Conservation (phyloP, 2,329 filamentous ascomycete genomes). For the Sordariomycetes sp. region DNA sequence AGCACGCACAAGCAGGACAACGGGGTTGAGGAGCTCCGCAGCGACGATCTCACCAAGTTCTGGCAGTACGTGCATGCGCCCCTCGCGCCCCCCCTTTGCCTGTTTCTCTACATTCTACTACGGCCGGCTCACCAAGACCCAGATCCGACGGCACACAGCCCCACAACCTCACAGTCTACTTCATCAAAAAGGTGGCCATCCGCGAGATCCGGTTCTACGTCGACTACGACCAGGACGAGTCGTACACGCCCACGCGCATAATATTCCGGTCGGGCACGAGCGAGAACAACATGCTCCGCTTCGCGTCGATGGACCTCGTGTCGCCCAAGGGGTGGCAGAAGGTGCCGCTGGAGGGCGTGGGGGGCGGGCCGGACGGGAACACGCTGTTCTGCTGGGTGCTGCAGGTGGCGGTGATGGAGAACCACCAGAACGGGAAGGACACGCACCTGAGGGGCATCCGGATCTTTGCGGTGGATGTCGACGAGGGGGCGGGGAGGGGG, state of each 20-base stretch:
- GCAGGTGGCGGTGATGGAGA: constrained; percentile 85
- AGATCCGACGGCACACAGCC: constrained; percentile 78
- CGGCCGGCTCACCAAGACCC: neutral
- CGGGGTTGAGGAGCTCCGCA: constrained; percentile 64
- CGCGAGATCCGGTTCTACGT: constrained; percentile 73
- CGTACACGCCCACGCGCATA: constrained; percentile 92
- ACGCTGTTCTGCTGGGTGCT: constrained; percentile 82
- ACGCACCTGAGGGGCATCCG: constrained; percentile 94
- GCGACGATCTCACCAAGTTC: constrained; percentile 61
- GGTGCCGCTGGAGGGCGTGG: constrained; percentile 49
- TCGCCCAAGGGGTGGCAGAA: constrained; percentile 86
- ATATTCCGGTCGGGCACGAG: constrained; percentile 81
- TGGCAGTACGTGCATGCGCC: constrained; percentile 54
- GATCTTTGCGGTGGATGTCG: constrained; percentile 56
- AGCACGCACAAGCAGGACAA: constrained; percentile 74
- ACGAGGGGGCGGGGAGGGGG: constrained; percentile 19
- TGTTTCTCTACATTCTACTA: neutral
- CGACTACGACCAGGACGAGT: constrained; percentile 88
- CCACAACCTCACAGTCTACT: constrained; percentile 74
- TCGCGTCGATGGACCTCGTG: constrained; percentile 67
- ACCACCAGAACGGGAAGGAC: constrained; percentile 98
- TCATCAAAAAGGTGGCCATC: constrained; percentile 73
- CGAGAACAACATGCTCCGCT: constrained; percentile 83
- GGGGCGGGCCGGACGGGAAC: constrained; percentile 53
- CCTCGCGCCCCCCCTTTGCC: neutral